phyloP scores from a whole-genome alignment of 345 rosid species.

The Psidium guajava region DNA sequence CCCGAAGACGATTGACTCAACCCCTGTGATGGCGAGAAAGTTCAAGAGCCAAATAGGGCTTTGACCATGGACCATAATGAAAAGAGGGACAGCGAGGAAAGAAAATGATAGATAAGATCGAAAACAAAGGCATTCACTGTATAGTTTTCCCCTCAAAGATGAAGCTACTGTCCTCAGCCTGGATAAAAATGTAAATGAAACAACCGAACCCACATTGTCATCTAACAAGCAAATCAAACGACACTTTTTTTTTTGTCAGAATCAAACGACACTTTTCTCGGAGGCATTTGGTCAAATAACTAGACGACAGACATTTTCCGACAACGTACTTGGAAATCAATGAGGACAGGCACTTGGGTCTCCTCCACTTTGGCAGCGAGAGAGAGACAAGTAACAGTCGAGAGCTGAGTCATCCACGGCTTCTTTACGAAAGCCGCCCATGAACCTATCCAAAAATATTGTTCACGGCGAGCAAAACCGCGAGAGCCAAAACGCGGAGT shows the following conservation, averaged over 20 bases:
- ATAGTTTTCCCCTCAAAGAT: constrained; percentile 30
- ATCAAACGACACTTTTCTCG: background rate
- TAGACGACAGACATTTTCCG: background rate
- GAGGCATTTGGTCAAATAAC: background rate
- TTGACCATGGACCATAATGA: background rate
- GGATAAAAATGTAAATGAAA: background rate
- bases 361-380: constrained; percentile 39
- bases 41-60: constrained; percentile 4
- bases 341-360: constrained; percentile 40
- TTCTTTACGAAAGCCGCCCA: constrained; percentile 25
- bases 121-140: constrained; percentile 24
- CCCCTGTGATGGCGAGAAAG: constrained; percentile 3
- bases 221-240: background rate
- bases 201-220: background rate
- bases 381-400: constrained; percentile 63
- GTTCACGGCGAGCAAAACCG: constrained; percentile 53
- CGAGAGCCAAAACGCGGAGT: constrained; percentile 41
- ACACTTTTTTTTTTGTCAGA: too few relatives aligned
- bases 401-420: constrained; percentile 63
- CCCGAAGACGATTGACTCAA: constrained; percentile 10
- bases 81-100: too few relatives aligned
- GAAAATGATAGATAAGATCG: too few relatives aligned
- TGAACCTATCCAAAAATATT: constrained; percentile 48
- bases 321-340: constrained; percentile 46
- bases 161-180: constrained; percentile 44